A percentile compares a stretch with the other conserved stretches of the same genome.
Conservation (phyloP, 2,329 filamentous ascomycete species). For the Botrytis pseudocinerea region DNA sequence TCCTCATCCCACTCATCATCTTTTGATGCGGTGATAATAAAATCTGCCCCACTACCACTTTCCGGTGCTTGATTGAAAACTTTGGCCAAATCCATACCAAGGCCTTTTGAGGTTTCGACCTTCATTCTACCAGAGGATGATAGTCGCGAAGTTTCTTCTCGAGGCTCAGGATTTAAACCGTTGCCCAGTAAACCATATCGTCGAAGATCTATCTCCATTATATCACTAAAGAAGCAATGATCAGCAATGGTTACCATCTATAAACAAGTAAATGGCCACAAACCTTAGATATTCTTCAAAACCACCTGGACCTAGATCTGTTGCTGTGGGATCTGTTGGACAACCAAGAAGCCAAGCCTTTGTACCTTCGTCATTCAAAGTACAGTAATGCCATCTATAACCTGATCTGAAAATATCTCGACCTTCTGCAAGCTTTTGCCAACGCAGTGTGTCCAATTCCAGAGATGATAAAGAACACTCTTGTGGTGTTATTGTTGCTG, state of each 20-base stretch:
- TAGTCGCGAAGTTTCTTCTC: constrained; percentile 50
- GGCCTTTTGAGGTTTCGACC: constrained; percentile 61
- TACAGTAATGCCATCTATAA: constrained; percentile 99
- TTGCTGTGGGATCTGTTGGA: constrained; percentile 67
- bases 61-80: constrained; percentile 88
- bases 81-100: constrained; percentile 81
- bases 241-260: constrained; percentile 28
- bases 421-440: constrained; percentile 93
- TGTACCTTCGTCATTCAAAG: constrained; percentile 90
- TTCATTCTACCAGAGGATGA: constrained; percentile 47
- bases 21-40: constrained; percentile 84
- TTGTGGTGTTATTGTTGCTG: constrained; percentile 78
- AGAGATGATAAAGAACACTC: constrained; percentile 90
- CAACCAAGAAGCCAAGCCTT: constrained; percentile 97
- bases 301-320: constrained; percentile 65
- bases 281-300: constrained; percentile 82
- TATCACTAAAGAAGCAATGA: constrained; percentile 57
- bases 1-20: constrained; percentile 71
- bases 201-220: constrained; percentile 89
- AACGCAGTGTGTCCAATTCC: constrained; percentile 82
- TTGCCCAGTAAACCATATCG: constrained; percentile 90
- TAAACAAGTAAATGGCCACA: constrained; percentile 30
- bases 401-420: constrained; percentile 87
- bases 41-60: constrained; percentile 83
- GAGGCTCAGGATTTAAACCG: constrained; percentile 60